phyloP scores from a whole-genome alignment of 345 rosid genomes.

The Salix purpurea region DNA sequence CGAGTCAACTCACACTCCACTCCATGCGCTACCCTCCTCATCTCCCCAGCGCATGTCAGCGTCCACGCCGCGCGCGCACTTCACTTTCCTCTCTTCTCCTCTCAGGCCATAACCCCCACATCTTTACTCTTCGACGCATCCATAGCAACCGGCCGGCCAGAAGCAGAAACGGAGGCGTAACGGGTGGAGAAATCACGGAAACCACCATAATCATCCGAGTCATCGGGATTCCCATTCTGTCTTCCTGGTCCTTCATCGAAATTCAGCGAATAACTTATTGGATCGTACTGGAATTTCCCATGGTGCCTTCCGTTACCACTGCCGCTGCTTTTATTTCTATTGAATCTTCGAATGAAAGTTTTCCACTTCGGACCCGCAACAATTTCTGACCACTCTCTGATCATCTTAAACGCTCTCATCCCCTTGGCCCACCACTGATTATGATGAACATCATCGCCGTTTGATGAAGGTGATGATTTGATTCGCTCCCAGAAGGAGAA shows the following conservation, averaged over 20 bases:
- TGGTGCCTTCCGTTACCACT: slow-evolving; percentile 21
- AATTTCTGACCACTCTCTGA: slow-evolving; percentile 93
- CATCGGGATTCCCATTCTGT: slow-evolving; percentile 1
- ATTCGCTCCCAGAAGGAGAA: slow-evolving; percentile 54
- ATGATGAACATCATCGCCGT: neutral
- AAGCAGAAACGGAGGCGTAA: slow-evolving; percentile 10
- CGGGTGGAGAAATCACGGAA: slow-evolving; percentile 19
- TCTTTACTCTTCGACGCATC: neutral
- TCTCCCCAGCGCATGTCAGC: neutral
- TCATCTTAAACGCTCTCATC: slow-evolving; percentile 37
- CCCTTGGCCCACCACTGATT: slow-evolving; percentile 55
- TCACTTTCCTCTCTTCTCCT: neutral
- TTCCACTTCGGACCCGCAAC: slow-evolving; percentile 97
- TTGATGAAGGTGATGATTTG: slow-evolving; percentile 24
- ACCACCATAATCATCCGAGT: slow-evolving; percentile 4
- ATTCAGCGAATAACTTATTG: slow-evolving; percentile 77
- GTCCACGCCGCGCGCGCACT: neutral
- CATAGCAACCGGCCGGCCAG: slow-evolving; percentile 6
- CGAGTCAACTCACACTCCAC: slow-evolving; percentile 3
- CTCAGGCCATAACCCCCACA: slow-evolving; percentile 17
- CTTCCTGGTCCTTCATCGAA: slow-evolving; percentile 56
- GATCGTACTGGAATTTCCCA: slow-evolving; percentile 75
- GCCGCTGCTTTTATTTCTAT: slow-evolving; percentile 38
- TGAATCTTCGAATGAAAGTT: slow-evolving; percentile 84
- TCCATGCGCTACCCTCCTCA: neutral